A percentile compares a stretch with the other conserved stretches of the same genome.
These are phyloP conservation scores for Grammothele lineata DNA, from an alignment of 768 basidiomycete genomes.

Conservation along the genomic window DNA sequence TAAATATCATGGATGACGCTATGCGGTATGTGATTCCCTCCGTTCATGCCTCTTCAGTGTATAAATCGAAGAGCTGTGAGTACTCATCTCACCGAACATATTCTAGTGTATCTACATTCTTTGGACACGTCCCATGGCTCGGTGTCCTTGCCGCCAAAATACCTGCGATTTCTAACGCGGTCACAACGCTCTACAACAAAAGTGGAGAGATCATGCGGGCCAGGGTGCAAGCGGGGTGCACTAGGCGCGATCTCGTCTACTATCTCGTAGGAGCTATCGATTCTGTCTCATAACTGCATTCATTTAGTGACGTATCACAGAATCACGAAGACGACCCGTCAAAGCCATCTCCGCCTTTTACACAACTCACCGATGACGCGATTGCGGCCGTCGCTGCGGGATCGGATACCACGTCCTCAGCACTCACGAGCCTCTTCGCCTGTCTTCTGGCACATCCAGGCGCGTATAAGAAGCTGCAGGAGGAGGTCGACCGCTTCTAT, in stretches of 20 bases:
- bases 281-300: not conserved
- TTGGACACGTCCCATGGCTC: not conserved
- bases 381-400: slow-evolving; percentile 23
- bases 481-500: slow-evolving; percentile 21
- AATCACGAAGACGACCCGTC: not conserved
- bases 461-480: slow-evolving; percentile 9
- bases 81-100: too few relatives aligned
- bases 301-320: not conserved
- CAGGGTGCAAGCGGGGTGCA: not conserved
- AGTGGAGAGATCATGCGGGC: not conserved
- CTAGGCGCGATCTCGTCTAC: not conserved
- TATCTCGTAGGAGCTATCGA: not conserved
- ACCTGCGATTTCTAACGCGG: not conserved
- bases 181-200: not conserved
- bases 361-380: slow-evolving; percentile 5
- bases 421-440: slow-evolving; percentile 20
- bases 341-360: not conserved
- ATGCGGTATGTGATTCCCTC: too few relatives aligned
- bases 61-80: too few relatives aligned
- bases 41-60: too few relatives aligned
- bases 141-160: not conserved
- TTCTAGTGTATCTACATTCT: not conserved
- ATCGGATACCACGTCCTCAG: slow-evolving; percentile 23
- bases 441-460: slow-evolving; percentile 15
- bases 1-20: too few relatives aligned